Percentiles rank a stretch among this genome's conserved stretches.
Conservation (phyloP, 768 basidiomycete species). For the Podaxis sp. region DNA sequence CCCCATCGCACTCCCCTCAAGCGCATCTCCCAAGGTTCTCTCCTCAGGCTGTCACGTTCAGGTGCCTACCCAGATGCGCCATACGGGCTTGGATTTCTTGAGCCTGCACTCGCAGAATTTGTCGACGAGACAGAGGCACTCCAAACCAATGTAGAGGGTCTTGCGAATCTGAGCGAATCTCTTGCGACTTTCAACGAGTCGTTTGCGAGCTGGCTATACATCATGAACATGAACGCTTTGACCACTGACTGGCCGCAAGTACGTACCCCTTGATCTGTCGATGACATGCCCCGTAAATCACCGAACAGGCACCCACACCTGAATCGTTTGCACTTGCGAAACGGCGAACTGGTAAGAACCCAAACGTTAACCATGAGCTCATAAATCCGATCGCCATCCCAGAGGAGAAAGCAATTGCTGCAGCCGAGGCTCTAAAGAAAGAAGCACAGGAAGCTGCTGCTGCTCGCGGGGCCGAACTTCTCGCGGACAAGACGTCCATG, state of each 20-base stretch:
- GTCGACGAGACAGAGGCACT: conserved; percentile 85
- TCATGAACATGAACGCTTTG: conserved; percentile 92
- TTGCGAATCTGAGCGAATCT: conserved; percentile 71
- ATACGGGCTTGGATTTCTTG: conserved; percentile 82
- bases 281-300: not conserved
- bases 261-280: conserved; percentile 18
- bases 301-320: conserved; percentile 54
- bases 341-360: conserved; percentile 54
- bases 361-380: not conserved
- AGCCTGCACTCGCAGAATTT: conserved; percentile 81
- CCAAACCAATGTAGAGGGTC: conserved; percentile 69
- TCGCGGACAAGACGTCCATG: conserved; percentile 38
- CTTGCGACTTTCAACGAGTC: conserved; percentile 88
- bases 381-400: not conserved
- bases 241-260: conserved; percentile 94
- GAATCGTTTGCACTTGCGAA: conserved; percentile 59
- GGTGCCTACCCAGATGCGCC: conserved; percentile 72
- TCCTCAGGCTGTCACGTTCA: conserved; percentile 82
- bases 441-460: conserved; percentile 35
- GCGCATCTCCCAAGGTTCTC: conserved; percentile 89
- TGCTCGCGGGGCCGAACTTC: conserved; percentile 16
- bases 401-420: conserved; percentile 64
- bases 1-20: conserved; percentile 81
- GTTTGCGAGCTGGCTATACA: conserved; percentile 89
- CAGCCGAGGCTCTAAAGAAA: conserved; percentile 50